Evolutionary conservation across 768 basidiomycete species (phyloP).

Genomic region (Leccinellum rugosiceps): DNA sequence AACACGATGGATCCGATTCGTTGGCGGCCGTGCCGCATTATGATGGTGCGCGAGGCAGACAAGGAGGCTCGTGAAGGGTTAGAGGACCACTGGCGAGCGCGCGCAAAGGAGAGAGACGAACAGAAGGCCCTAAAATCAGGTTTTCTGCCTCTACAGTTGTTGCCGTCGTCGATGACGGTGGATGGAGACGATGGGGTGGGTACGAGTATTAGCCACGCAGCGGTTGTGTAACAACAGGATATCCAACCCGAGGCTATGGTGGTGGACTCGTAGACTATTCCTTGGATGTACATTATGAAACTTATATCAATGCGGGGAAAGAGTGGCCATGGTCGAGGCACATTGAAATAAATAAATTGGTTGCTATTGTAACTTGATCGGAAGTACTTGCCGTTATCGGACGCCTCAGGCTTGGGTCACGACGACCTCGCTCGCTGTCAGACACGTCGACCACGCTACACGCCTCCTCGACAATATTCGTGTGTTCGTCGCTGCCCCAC

Average conservation of each 20-base stretch:
- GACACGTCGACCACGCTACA: conserved; percentile 15
- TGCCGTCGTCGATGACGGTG: neutral
- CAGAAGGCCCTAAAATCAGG: conserved; percentile 14
- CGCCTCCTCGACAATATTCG: neutral
- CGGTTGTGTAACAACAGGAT: neutral
- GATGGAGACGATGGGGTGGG: neutral
- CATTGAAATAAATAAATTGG: neutral
- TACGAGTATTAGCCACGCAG: neutral
- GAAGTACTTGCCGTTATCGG: conserved; percentile 25
- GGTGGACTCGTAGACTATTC: conserved; percentile 12
- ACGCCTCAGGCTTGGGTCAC: neutral
- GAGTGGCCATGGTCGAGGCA: neutral
- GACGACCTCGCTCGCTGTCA: conserved; percentile 10
- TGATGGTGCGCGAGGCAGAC: conserved; percentile 66
- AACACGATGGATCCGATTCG: conserved; percentile 68
- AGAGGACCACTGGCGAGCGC: conserved; percentile 36
- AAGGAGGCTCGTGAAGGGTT: conserved; percentile 43
- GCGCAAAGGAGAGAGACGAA: conserved; percentile 29
- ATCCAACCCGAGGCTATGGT: conserved; percentile 15
- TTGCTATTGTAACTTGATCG: conserved; percentile 16
- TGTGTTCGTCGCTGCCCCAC: neutral
- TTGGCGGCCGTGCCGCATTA: conserved; percentile 49
- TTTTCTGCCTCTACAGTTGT: conserved; percentile 12
- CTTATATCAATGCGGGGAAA: neutral
- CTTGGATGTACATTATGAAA: neutral